Conservation (phyloP, 169 alveolate genomes). For the Plasmodium knowlesi region DNA sequence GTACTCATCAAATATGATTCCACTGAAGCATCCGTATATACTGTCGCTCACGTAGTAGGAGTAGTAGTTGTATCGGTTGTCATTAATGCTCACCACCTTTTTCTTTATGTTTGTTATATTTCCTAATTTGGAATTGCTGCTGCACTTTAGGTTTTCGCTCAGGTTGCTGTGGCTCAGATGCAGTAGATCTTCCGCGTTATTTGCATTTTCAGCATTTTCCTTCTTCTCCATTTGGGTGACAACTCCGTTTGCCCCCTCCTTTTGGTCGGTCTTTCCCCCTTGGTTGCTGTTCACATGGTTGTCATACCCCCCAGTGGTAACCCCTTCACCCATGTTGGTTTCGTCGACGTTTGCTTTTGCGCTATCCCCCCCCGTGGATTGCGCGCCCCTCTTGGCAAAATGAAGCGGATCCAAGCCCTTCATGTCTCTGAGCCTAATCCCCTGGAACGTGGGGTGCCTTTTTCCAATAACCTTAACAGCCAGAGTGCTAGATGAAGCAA, state of each 20-base stretch:
- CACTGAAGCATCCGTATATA: constrained; percentile 75
- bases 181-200: background rate
- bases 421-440: background rate
- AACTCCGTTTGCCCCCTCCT: constrained; percentile 6
- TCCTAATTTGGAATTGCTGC: constrained; percentile 46
- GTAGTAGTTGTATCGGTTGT: constrained; percentile 53
- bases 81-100: constrained; percentile 45
- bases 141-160: background rate
- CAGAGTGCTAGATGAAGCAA: constrained; percentile 27
- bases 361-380: background rate
- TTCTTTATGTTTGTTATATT: constrained; percentile 64
- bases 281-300: background rate
- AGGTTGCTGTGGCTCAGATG: background rate
- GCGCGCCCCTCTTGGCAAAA: background rate
- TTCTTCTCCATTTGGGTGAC: background rate
- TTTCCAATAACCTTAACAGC: constrained; percentile 71
- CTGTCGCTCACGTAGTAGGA: constrained; percentile 73
- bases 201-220: background rate
- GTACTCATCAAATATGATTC: constrained; percentile 67
- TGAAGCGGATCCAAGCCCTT: background rate
- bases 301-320: background rate
- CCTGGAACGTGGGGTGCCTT: constrained; percentile 48
- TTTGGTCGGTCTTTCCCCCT: background rate
- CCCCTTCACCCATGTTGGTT: background rate
- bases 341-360: background rate